Evolutionary conservation across 1,284 basidiomycete species (phyloP), one percentile per base, ranked within the genome.

Genomic region (Cryptococcus jaspeensis): DNA sequence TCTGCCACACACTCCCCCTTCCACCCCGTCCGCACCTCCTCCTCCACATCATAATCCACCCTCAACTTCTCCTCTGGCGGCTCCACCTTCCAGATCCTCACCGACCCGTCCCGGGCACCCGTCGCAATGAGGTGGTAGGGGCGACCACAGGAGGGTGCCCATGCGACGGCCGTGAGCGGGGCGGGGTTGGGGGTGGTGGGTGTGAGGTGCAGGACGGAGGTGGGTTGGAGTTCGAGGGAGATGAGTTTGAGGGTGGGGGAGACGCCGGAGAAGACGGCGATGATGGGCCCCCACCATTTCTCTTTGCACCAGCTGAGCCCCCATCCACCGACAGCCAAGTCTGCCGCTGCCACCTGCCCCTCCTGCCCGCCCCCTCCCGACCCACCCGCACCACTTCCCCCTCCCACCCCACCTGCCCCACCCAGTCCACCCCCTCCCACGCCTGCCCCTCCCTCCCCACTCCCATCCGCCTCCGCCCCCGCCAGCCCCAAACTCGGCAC

Each of bases 271-370:
- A 85, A 84, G 0, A 85, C 85, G 13, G 89, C 91, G 43, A 96
- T 79, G 23, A 94, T 73, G 69, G 92, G 89, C 0, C 93, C 92
- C 91, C 92, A 94, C 76, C 92, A 94, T 58, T 84, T 82, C 66
- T 97, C 93, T 69, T 90, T 90, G 75, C 92, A 96, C 92, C 92
- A 97, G 20, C 87, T 88, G 44, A 97, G 75, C 59, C 87, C 87
- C 91, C 92, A 96, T 0, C 90, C 93, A 9, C 92, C 92, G 58
- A 90, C 87, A 1, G 90, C 90, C 72, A 78, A n/a, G n/a, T n/a
- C n/a, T n/a, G n/a, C n/a, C n/a, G 72, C 44, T 76, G n/a, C n/a
- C n/a, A n/a, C n/a, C n/a, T n/a, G n/a, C n/a, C n/a, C n/a, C n/a
- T n/a, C n/a, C n/a, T n/a, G n/a, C n/a, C n/a, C n/a, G n/a, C n/a